Conservation (phyloP, 164 flowering plant genomes). For the Liquidambar formosana region DNA sequence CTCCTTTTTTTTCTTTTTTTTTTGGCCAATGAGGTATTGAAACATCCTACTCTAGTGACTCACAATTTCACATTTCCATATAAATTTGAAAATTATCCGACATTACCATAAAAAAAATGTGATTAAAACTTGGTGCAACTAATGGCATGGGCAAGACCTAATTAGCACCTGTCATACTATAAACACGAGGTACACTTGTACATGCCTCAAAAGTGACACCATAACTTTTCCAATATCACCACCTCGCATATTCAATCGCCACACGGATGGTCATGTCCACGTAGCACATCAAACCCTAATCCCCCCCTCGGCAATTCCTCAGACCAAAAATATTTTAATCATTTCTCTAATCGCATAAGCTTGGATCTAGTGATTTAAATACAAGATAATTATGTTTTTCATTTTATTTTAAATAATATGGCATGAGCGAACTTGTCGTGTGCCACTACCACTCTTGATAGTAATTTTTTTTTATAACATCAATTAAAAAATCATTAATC, state of each 20-base stretch:
- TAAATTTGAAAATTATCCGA: no score
- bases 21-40: no score
- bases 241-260: not conserved
- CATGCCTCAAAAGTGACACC: not conserved
- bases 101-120: no score
- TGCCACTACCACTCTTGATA: constrained; percentile 24
- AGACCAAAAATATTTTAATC: not conserved
- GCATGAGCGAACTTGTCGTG: constrained; percentile 29
- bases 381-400: constrained; percentile 13
- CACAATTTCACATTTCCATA: no score
- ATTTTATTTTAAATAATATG: not conserved
- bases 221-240: not conserved
- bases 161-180: no score
- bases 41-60: no score
- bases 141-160: no score
- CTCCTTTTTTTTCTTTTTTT: no score
- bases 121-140: no score
- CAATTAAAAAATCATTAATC: constrained; percentile 3
- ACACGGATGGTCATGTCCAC: not conserved
- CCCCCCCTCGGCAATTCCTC: not conserved
- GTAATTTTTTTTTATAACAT: not conserved
- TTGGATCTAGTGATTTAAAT: constrained; percentile 37
- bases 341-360: constrained; percentile 17
- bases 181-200: not conserved
- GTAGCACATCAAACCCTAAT: constrained; percentile 6